These are phyloP conservation scores for Rhododendron molle DNA, from an alignment of 148 eudicot genomes.

Conservation along the genomic window DNA sequence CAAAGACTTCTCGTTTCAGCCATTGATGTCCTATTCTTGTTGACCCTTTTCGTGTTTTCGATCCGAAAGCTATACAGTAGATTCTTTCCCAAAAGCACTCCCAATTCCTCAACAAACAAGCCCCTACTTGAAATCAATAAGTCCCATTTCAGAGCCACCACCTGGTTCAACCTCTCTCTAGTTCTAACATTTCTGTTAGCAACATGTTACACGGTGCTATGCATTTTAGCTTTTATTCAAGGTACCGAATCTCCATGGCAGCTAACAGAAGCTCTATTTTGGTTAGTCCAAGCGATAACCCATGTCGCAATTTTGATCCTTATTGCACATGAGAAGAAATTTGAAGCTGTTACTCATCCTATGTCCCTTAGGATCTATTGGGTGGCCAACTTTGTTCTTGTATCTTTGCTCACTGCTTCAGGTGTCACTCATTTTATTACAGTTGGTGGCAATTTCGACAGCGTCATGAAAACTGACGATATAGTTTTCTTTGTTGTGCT, in stretches of 20 bases:
- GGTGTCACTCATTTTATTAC: slow-evolving; percentile 12
- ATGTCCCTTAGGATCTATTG: slow-evolving; percentile 47
- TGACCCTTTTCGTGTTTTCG: slow-evolving; percentile 25
- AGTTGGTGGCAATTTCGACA: slow-evolving; percentile 1
- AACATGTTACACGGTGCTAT: slow-evolving; percentile 22
- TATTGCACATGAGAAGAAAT: slow-evolving; percentile 45
- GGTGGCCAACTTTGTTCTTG: slow-evolving; percentile 34
- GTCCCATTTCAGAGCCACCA: slow-evolving; percentile 12
- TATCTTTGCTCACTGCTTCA: slow-evolving; percentile 19
- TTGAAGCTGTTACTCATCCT: slow-evolving; percentile 43
- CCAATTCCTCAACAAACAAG: slow-evolving; percentile 27
- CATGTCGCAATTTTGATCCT: slow-evolving; percentile 33
- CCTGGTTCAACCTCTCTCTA: slow-evolving; percentile 36
- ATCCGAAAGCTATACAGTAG: slow-evolving; percentile 29
- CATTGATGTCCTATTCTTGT: slow-evolving; percentile 33
- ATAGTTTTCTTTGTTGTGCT: slow-evolving; percentile 7
- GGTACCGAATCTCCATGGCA: slow-evolving; percentile 32
- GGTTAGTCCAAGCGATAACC: slow-evolving; percentile 42
- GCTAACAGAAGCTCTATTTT: slow-evolving; percentile 28
- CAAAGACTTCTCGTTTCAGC: slow-evolving; percentile 44
- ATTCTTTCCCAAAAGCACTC: slow-evolving; percentile 12
- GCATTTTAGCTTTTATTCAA: slow-evolving; percentile 28
- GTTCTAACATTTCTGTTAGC: slow-evolving; percentile 32
- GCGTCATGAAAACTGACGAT: slow-evolving; percentile 12
- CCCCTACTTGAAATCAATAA: slow-evolving; percentile 39